Conservation (phyloP, 2,329 filamentous ascomycete species). For the Colletotrichum brevisporum region DNA sequence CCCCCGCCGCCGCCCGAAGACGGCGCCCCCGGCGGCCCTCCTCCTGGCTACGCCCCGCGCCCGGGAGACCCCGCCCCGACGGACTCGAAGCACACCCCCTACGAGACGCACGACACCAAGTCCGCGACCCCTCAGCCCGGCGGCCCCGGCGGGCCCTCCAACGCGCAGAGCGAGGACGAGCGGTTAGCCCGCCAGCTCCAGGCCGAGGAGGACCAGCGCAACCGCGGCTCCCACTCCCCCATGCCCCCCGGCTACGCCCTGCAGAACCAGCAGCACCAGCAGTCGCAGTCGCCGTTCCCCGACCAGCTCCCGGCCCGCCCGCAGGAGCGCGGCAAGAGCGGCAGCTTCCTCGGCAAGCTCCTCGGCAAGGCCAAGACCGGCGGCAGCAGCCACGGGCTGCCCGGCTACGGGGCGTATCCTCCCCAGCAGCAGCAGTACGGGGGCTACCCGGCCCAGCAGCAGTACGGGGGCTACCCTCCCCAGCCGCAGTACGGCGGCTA, state of each 20-base stretch:
- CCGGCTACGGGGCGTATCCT: slow-evolving; percentile 49
- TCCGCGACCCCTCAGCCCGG: slow-evolving; percentile 49
- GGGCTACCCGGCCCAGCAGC: slow-evolving; percentile 49
- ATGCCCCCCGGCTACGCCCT: slow-evolving; percentile 47
- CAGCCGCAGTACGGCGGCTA: slow-evolving; percentile 52
- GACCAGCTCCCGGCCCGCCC: slow-evolving; percentile 60
- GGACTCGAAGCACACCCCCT: slow-evolving; percentile 75
- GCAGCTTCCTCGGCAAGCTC: slow-evolving; percentile 66
- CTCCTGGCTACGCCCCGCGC: slow-evolving; percentile 75
- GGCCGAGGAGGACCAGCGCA: slow-evolving; percentile 81
- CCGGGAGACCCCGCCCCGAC: slow-evolving; percentile 56
- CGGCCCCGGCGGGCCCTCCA: slow-evolving; percentile 47
- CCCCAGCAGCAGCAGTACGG: slow-evolving; percentile 49
- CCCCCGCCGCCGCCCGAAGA: slow-evolving; percentile 57
- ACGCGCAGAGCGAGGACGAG: slow-evolving; percentile 75
- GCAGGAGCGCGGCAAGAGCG: slow-evolving; percentile 53
- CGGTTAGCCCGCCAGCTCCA: slow-evolving; percentile 83
- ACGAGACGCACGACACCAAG: slow-evolving; percentile 45
- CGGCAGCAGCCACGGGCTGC: slow-evolving; percentile 47
- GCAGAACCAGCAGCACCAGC: slow-evolving; percentile 43
- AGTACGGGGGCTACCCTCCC: slow-evolving; percentile 50
- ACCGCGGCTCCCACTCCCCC: slow-evolving; percentile 48
- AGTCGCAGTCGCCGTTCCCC: slow-evolving; percentile 49
- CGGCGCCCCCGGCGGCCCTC: slow-evolving; percentile 69
- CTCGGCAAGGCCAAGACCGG: slow-evolving; percentile 62